phyloP scores from a whole-genome alignment of 2,329 filamentous ascomycete genomes.

The Arachnopeziza araneosa region DNA sequence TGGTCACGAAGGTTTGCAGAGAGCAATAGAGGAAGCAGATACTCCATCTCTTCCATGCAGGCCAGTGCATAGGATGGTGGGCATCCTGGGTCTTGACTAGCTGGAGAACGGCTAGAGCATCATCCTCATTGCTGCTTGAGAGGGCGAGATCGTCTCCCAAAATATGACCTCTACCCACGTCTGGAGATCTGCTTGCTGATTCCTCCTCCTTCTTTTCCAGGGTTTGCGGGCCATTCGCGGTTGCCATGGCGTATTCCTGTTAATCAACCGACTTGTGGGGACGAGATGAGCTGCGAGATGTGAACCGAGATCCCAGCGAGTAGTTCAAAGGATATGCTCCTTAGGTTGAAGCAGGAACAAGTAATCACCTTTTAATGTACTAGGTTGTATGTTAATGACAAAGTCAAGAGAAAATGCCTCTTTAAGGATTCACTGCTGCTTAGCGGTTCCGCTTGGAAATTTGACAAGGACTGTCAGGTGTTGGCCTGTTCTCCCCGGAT shows the following conservation, averaged over 20 bases:
- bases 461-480: not conserved
- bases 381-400: not conserved
- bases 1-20: conserved; percentile 34
- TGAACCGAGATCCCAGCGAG: not conserved
- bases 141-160: not conserved
- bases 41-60: conserved; percentile 22
- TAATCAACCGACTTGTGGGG: no score
- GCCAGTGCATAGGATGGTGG: conserved; percentile 28
- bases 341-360: not conserved
- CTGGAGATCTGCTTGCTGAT: not conserved
- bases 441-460: not conserved
- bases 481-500: not conserved
- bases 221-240: not conserved
- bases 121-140: not conserved
- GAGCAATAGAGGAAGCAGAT: conserved; percentile 22
- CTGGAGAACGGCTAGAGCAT: conserved; percentile 21
- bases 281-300: not conserved
- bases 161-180: not conserved
- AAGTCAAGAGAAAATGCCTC: not conserved
- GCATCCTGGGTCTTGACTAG: conserved; percentile 23
- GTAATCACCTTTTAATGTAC: not conserved
- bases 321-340: not conserved
- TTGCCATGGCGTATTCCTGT: not conserved
- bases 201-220: conserved; percentile 5
- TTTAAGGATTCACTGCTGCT: not conserved